Percentiles rank a stretch among this genome's conserved stretches.
These are phyloP conservation scores for Trichodelitschia bisporula DNA, from an alignment of 495 filamentous ascomycete genomes.

Conservation along the genomic window DNA sequence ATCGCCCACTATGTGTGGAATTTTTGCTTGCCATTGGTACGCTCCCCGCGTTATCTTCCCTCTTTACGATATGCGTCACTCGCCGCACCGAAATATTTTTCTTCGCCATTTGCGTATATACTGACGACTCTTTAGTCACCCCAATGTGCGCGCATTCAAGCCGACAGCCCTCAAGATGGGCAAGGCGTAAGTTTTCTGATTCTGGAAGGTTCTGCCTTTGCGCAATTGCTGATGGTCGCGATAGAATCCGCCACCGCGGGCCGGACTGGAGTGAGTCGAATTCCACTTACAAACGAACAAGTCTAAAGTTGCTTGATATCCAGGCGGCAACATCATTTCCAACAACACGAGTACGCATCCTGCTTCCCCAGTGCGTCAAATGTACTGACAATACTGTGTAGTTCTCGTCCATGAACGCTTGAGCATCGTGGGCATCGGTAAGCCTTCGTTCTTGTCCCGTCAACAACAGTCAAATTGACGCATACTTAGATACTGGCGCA, in stretches of 20 bases:
- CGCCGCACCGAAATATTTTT: too few species aligned
- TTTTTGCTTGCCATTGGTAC: slow-evolving; percentile 85
- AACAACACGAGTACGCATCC: slow-evolving; percentile 61
- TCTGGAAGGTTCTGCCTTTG: slow-evolving; percentile 2
- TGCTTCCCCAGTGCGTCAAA: not conserved
- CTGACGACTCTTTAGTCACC: too few species aligned
- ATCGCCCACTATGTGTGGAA: slow-evolving; percentile 29
- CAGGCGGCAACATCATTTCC: slow-evolving; percentile 70
- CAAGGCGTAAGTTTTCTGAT: slow-evolving; percentile 47
- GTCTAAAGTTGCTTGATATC: too few species aligned
- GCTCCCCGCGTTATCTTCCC: slow-evolving; percentile 8
- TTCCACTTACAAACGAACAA: too few species aligned
- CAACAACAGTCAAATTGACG: slow-evolving; percentile 3
- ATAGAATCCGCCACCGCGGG: slow-evolving; percentile 79
- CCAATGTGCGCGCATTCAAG: slow-evolving; percentile 92
- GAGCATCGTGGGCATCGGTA: slow-evolving; percentile 93
- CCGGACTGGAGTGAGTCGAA: slow-evolving; percentile 84
- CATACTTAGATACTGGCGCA: slow-evolving; percentile 55
- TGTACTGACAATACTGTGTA: slow-evolving; percentile 17
- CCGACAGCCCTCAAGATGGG: slow-evolving; percentile 83
- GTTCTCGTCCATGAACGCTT: slow-evolving; percentile 93
- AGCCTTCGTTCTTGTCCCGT: slow-evolving; percentile 15
- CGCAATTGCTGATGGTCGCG: slow-evolving; percentile 5
- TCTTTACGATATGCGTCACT: too few species aligned
- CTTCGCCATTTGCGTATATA: too few species aligned